phyloP scores from a whole-genome alignment of 495 filamentous ascomycete genomes.

The Oleoguttula mirabilis region DNA sequence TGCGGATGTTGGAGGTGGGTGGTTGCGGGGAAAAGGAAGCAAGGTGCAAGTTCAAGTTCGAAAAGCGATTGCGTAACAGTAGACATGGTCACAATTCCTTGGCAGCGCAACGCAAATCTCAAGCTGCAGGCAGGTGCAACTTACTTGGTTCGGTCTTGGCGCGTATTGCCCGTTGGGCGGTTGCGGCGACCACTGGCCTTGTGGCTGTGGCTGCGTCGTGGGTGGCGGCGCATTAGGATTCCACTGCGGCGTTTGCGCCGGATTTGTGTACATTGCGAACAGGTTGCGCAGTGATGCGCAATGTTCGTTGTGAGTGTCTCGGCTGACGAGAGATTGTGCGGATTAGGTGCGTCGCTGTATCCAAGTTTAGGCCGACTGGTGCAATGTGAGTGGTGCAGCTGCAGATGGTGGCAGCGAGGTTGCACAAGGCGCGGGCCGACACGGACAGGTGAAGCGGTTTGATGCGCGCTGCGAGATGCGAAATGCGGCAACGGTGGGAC shows the following conservation, averaged over 20 bases:
- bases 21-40: constrained; percentile 1
- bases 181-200: constrained; percentile 19
- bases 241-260: constrained; percentile 1
- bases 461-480: neutral
- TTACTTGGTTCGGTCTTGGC: constrained; percentile 17
- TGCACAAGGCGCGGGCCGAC: constrained; percentile 1
- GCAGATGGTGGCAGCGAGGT: neutral
- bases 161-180: constrained; percentile 22
- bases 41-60: constrained; percentile 5
- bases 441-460: neutral
- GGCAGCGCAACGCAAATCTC: constrained; percentile 2
- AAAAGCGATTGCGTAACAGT: constrained; percentile 4
- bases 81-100: constrained; percentile 15
- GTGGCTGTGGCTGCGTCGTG: constrained; percentile 6
- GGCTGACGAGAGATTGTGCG: no score
- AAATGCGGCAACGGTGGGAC: neutral
- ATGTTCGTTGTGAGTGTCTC: neutral
- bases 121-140: constrained; percentile 4
- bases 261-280: constrained; percentile 2
- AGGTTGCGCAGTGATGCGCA: neutral
- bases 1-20: neutral
- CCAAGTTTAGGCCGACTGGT: no score
- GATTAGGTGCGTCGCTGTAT: no score
- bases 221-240: constrained; percentile 8
- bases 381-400: neutral